phyloP scores from a whole-genome alignment of 306 rosid species.

The Quercus suber region DNA sequence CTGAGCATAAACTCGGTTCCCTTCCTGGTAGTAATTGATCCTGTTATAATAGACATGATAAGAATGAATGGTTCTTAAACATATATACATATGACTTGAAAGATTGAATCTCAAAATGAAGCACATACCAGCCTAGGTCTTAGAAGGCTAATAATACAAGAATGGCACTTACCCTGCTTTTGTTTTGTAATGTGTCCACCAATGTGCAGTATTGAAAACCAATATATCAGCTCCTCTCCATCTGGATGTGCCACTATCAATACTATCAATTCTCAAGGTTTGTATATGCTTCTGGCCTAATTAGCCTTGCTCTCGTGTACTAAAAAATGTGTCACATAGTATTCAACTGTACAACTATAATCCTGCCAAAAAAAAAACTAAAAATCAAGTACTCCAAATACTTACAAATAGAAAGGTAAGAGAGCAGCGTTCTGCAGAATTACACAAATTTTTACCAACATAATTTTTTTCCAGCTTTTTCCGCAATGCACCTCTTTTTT shows the following conservation, averaged over 20 bases:
- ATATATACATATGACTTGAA: no score
- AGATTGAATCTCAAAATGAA: constrained; percentile 2
- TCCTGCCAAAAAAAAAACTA: constrained; percentile 42
- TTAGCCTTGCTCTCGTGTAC: constrained; percentile 84
- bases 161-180: constrained; percentile 73
- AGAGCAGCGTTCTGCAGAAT: constrained; percentile 24
- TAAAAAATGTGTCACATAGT: constrained; percentile 69
- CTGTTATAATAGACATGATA: constrained; percentile 34
- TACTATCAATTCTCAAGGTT: constrained; percentile 69
- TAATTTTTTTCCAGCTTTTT: no score
- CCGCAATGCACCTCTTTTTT: no score
- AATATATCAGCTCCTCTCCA: constrained; percentile 90
- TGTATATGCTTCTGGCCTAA: constrained; percentile 66
- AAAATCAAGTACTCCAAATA: constrained; percentile 9
- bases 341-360: constrained; percentile 85
- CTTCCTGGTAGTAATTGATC: constrained; percentile 85
- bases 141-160: constrained; percentile 8
- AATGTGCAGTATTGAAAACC: constrained; percentile 91
- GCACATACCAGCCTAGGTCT: constrained; percentile 9
- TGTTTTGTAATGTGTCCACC: constrained; percentile 97
- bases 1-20: constrained; percentile 63
- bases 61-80: background rate
- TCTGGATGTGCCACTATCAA: constrained; percentile 81
- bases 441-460: constrained; percentile 47
- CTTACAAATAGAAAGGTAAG: background rate